Conservation (phyloP, 345 rosid genomes). For the Cardamine resedifolia region DNA sequence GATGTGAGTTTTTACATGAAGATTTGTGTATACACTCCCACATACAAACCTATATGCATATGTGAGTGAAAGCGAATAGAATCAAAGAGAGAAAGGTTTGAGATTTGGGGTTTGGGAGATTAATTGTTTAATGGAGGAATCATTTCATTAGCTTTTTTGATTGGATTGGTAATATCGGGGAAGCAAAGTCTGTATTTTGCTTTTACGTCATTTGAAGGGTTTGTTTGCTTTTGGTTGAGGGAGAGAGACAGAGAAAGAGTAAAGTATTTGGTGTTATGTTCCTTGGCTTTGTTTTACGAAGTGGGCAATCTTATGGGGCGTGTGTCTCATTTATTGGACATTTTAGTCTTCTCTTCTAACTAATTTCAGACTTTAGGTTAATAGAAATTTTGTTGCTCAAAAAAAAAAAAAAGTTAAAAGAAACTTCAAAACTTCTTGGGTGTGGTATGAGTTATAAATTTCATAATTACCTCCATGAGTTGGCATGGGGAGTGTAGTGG, state of each 20-base stretch:
- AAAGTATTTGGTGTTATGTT: conserved; percentile 29
- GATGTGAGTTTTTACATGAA: neutral
- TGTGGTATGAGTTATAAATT: neutral
- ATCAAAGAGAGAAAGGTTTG: conserved; percentile 25
- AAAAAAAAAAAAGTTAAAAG: too few species aligned
- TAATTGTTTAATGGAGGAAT: conserved; percentile 29
- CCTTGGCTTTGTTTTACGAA: conserved; percentile 3
- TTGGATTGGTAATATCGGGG: conserved; percentile 28
- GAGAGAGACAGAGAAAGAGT: conserved; percentile 5
- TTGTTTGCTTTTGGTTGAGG: conserved; percentile 29
- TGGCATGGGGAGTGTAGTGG: conserved; percentile 17
- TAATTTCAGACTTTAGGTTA: conserved; percentile 9
- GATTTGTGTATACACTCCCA: neutral
- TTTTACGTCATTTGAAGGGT: conserved; percentile 35
- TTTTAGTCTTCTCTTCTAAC: conserved; percentile 12
- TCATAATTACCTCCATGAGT: neutral
- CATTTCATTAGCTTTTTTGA: conserved; percentile 23
- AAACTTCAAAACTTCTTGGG: neutral
- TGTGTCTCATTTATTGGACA: conserved; percentile 34
- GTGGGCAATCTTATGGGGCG: conserved; percentile 2
- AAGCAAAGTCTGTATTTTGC: conserved; percentile 38
- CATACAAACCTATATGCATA: conserved; percentile 8
- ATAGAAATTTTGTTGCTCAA: too few species aligned
- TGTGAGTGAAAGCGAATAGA: conserved; percentile 7
- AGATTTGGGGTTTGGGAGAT: conserved; percentile 28